Evolutionary conservation across 768 basidiomycete genomes (phyloP).

Genomic region (Sarcodon aspratus): DNA sequence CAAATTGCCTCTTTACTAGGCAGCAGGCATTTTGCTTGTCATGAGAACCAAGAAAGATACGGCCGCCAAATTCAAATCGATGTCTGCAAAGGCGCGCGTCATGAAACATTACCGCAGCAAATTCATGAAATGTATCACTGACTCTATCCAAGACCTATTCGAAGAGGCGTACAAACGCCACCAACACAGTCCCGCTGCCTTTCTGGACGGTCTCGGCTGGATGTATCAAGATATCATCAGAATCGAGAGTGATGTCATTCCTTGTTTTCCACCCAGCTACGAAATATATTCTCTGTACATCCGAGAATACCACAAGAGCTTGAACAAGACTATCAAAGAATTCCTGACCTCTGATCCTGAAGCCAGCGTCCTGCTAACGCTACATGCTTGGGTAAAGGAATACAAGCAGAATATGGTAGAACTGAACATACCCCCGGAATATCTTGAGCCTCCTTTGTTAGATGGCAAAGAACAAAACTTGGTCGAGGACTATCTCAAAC

Average conservation of each 20-base stretch:
- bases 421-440: conserved; percentile 69
- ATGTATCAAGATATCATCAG: conserved; percentile 91
- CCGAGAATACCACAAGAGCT: conserved; percentile 81
- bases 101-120: conserved; percentile 95
- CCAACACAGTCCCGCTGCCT: conserved; percentile 53
- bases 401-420: conserved; percentile 95
- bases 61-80: conserved; percentile 85
- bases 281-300: conserved; percentile 78
- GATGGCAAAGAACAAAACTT: conserved; percentile 90
- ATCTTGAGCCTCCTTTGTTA: conserved; percentile 81
- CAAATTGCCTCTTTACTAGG: conserved; percentile 31
- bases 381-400: conserved; percentile 93
- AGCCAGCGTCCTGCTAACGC: conserved; percentile 74
- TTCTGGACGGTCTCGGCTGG: conserved; percentile 77
- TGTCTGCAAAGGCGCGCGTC: conserved; percentile 85
- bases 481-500: conserved; percentile 89
- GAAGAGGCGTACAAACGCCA: conserved; percentile 52
- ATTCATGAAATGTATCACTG: conserved; percentile 67
- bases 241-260: conserved; percentile 83
- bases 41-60: conserved; percentile 91
- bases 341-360: conserved; percentile 70
- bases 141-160: conserved; percentile 66
- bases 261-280: conserved; percentile 88
- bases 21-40: conserved; percentile 86
- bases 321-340: conserved; percentile 62